Base-by-base conservation (phyloP, 176 grass and related monocot genomes). In the Leersia perrieri region DNA sequence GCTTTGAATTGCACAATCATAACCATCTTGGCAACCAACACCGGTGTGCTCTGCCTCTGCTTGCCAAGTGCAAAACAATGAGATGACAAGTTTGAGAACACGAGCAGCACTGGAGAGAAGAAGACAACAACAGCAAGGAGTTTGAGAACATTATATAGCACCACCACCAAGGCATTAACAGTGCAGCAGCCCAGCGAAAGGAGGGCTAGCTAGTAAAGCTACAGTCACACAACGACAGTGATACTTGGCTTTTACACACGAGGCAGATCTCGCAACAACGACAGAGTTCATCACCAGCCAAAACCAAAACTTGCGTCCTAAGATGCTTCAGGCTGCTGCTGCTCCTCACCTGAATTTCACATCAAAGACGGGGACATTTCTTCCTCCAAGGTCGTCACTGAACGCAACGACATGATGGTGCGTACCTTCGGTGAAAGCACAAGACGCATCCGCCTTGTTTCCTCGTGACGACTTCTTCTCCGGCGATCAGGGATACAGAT, bases 261-360 rank as follows among this genome's bases (percentile, higher is more conserved):
- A 53, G 49, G 49, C 49, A 53, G 49, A 53, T 22, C 2, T 53
- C 7, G 0, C 83, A 69, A 25, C 18, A 42, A 35, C 12, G 51
- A 45, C 70, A 62, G 13, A n/a, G 47, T 3, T 33, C 36, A 10
- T 33, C 51, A 70, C 51, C 62, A 41, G 63, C 63, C 49, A 53
- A 61, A 15, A 33, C 9, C 36, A 27, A 53, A 51, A 82, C 65
- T 82, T 72, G 79, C 79, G 55, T 82, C 64, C 64, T 71, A 82
- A 47, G 85, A 72, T 41, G 85, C 72, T 77, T 75, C 39, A 70
- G 31, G 16, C 47, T 51, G 49, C 49, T 53, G 18, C 49, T n/a
- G 49, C 49, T 4, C 5, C 47, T 25, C 26, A 61, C 63, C 85
- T 76, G 42, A 49, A 80, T 76, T 16, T 82, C 85, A 12, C 63